Percentiles rank a stretch among this genome's conserved stretches.
phyloP scores from a whole-genome alignment of 805 yeast species.

The Nakazawaea pomicola region DNA sequence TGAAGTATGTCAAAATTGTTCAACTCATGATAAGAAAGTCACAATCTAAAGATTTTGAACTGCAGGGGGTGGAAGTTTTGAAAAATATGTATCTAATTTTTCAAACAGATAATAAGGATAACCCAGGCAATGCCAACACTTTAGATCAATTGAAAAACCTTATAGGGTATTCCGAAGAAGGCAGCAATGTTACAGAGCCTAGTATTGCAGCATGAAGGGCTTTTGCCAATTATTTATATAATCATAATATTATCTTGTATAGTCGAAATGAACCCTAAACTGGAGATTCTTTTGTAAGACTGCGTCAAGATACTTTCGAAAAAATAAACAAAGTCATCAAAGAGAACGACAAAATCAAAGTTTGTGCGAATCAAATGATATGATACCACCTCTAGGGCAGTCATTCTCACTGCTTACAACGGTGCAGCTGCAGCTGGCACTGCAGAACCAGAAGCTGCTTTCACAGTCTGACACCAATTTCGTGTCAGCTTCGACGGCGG shows the following conservation, averaged over 20 bases:
- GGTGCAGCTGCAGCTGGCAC: background rate
- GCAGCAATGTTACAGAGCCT: too few species aligned
- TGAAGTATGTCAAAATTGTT: constrained; percentile 13
- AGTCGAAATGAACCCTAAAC: too few species aligned
- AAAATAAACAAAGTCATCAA: background rate
- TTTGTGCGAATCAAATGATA: constrained; percentile 1
- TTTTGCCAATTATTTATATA: too few species aligned
- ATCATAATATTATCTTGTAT: too few species aligned
- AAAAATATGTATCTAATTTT: constrained; percentile 28
- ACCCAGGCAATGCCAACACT: constrained; percentile 18
- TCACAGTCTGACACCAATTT: constrained; percentile 40
- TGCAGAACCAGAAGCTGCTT: constrained; percentile 19
- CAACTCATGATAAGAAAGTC: constrained; percentile 12
- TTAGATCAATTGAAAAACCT: constrained; percentile 13
- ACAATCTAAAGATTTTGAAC: constrained; percentile 21
- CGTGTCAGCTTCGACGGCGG: constrained; percentile 80
- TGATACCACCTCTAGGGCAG: constrained; percentile 1
- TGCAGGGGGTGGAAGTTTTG: constrained; percentile 27
- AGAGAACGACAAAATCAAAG: background rate
- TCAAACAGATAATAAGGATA: constrained; percentile 15
- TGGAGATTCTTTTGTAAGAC: too few species aligned
- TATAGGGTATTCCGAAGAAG: constrained; percentile 4
- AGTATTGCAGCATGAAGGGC: too few species aligned
- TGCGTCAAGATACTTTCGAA: too few species aligned
- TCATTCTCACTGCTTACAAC: background rate